Evolutionary conservation across 768 basidiomycete genomes (phyloP).

Genomic region (Pisolithus orientalis): DNA sequence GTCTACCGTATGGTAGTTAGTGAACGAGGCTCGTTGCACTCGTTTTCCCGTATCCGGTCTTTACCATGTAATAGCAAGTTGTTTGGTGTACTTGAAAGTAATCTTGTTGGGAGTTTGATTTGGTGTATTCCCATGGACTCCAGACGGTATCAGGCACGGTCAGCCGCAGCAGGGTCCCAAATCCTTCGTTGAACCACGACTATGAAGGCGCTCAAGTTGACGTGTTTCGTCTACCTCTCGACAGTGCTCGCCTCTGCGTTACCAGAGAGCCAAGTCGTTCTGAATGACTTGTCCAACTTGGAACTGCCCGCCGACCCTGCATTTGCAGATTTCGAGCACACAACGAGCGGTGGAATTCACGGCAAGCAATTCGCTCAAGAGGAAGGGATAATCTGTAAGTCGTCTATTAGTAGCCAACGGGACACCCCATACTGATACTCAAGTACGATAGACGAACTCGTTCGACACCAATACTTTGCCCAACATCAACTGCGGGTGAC

Average conservation of each 20-base stretch:
- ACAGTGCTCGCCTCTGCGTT: constrained; percentile 32
- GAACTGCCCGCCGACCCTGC: not conserved
- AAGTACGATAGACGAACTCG: constrained; percentile 45
- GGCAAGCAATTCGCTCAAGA: constrained; percentile 63
- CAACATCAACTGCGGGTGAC: constrained; percentile 55
- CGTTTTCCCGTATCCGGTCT: not conserved
- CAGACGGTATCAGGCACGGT: not conserved
- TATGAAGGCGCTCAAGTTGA: constrained; percentile 35
- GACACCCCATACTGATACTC: not conserved
- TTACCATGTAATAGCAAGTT: not conserved
- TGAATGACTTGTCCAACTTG: constrained; percentile 12
- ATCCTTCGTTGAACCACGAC: constrained; percentile 9
- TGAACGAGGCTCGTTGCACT: not conserved
- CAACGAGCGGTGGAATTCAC: constrained; percentile 46
- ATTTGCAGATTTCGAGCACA: constrained; percentile 28
- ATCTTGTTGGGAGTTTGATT: no score
- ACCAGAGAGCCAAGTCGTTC: constrained; percentile 40
- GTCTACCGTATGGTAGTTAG: not conserved
- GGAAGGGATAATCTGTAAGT: constrained; percentile 67
- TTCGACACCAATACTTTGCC: constrained; percentile 47
- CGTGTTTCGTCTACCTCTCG: constrained; percentile 31
- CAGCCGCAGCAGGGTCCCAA: not conserved
- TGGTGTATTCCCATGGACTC: not conserved
- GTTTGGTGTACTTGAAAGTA: no score
- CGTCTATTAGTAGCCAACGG: not conserved